phyloP scores from a whole-genome alignment of 1,284 basidiomycete genomes.

The Anthracocystis panici-leucophaei region DNA sequence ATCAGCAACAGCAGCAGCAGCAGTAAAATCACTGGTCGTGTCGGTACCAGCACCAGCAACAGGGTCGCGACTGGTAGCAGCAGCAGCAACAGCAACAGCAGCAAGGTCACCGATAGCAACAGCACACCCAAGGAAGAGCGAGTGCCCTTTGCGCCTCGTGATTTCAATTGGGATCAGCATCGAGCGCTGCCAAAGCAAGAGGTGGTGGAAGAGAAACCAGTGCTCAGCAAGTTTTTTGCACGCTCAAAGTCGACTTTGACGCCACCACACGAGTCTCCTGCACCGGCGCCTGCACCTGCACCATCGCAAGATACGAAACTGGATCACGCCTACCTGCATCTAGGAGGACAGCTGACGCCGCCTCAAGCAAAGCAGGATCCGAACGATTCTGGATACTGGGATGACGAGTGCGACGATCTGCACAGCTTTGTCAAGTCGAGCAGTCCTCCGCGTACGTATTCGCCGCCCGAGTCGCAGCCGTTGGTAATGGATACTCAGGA shows the following conservation, averaged over 20 bases:
- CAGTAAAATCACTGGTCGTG: background rate
- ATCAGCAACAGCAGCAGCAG: background rate
- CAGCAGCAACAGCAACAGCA: conserved; percentile 1
- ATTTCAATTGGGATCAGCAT: conserved; percentile 18
- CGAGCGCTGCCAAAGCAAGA: background rate
- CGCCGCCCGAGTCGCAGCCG: conserved; percentile 23
- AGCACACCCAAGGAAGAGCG: conserved; percentile 10
- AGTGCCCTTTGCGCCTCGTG: conserved; percentile 19
- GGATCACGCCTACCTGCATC: conserved; percentile 39
- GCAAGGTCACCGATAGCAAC: background rate
- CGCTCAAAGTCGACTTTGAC: background rate
- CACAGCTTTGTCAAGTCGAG: conserved; percentile 41
- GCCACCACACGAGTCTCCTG: too few relatives aligned
- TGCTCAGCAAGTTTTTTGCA: conserved; percentile 40
- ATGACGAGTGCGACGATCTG: conserved; percentile 46
- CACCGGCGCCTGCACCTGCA: background rate
- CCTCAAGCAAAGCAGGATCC: conserved; percentile 19
- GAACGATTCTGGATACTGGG: conserved; percentile 43
- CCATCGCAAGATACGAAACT: conserved; percentile 5
- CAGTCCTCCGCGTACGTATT: conserved; percentile 21
- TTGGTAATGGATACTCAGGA: conserved; percentile 41
- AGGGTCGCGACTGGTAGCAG: background rate
- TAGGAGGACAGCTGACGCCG: conserved; percentile 37
- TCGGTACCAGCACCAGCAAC: background rate
- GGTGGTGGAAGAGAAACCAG: conserved; percentile 8